Evolutionary conservation across 139 green algal genomes (phyloP).

Genomic region (Edaphochlamys debaryana): DNA sequence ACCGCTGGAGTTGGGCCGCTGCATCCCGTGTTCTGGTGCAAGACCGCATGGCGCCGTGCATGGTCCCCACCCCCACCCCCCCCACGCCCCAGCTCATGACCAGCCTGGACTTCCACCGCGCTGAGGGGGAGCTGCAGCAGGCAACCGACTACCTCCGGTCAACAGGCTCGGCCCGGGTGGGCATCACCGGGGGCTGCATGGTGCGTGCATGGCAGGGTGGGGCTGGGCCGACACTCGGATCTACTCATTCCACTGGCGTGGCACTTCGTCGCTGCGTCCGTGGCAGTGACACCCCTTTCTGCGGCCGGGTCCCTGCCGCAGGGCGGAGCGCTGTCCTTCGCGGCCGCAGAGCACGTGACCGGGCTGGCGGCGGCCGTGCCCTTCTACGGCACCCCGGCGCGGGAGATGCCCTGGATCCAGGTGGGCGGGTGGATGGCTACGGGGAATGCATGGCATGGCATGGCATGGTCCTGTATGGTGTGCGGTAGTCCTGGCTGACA

Average conservation of each 20-base stretch:
- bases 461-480: background rate
- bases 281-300: too few species aligned
- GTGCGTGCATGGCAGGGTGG: too few species aligned
- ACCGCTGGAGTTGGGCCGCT: too few species aligned
- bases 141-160: slow-evolving; percentile 64
- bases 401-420: slow-evolving; percentile 32
- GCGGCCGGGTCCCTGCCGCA: too few species aligned
- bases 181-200: slow-evolving; percentile 71
- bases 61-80: too few species aligned
- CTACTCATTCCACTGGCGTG: too few species aligned
- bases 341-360: slow-evolving; percentile 63
- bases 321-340: slow-evolving; percentile 74
- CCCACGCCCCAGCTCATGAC: slow-evolving; percentile 71
- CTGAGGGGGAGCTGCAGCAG: slow-evolving; percentile 68
- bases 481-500: background rate
- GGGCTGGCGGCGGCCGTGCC: slow-evolving; percentile 55
- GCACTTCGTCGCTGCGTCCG: too few species aligned
- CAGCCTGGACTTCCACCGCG: slow-evolving; percentile 73
- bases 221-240: too few species aligned
- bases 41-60: too few species aligned
- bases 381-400: slow-evolving; percentile 75
- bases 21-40: too few species aligned
- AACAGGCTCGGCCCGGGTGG: slow-evolving; percentile 59
- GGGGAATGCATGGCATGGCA: too few species aligned
- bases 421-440: background rate